These are phyloP conservation scores for Histomonas meleagridis DNA, from an alignment of 208 protist species.

Conservation along the genomic window DNA sequence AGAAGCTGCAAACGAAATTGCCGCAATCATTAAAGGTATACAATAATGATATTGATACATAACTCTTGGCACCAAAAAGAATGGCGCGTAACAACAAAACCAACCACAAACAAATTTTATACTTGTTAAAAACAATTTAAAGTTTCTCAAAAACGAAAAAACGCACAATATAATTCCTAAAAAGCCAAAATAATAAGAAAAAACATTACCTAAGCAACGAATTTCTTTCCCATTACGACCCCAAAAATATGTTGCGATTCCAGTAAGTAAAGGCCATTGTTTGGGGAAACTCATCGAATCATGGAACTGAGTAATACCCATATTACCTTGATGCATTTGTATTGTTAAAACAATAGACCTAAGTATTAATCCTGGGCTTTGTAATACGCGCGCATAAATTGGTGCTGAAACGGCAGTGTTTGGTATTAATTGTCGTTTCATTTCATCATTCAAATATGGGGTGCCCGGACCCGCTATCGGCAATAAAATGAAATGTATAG, in stretches of 20 bases:
- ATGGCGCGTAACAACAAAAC: not conserved
- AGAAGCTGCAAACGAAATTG: not conserved
- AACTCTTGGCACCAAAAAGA: not conserved
- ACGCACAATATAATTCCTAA: not conserved
- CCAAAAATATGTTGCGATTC: not conserved
- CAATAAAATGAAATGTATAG: not conserved
- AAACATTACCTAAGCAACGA: not conserved
- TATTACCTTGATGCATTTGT: constrained; percentile 18
- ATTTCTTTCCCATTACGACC: not conserved
- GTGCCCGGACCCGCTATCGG: not conserved
- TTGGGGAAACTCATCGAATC: not conserved
- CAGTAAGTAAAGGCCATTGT: not conserved
- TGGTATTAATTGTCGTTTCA: not conserved
- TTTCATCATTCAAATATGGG: not conserved
- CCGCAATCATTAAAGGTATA: not conserved
- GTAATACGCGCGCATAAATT: not conserved
- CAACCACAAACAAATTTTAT: not conserved
- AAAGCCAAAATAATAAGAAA: constrained; percentile 1
- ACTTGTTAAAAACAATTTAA: no score
- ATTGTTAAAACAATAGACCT: not conserved
- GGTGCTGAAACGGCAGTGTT: not conserved
- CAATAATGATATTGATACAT: constrained; percentile 24
- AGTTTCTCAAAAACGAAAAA: not conserved
- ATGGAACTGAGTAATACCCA: constrained; percentile 16
- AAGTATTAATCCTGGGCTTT: not conserved